These are phyloP conservation scores for Geosiphon pyriformis DNA, from an alignment of 192 early-diverging fungal genomes.

Conservation along the genomic window DNA sequence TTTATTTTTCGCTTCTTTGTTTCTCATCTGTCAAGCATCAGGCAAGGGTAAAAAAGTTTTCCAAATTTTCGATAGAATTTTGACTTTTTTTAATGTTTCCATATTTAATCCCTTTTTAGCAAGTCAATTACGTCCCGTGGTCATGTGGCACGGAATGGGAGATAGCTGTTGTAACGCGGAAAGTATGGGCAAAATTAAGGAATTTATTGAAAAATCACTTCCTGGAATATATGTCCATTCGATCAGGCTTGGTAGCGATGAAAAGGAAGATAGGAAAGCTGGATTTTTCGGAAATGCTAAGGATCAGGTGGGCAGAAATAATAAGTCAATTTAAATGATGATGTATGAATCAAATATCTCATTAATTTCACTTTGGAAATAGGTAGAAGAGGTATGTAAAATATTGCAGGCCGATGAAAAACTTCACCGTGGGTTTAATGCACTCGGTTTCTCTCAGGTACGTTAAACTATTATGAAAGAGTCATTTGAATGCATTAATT, in stretches of 20 bases:
- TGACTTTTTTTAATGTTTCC: too few relatives aligned
- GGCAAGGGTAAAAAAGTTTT: too few relatives aligned
- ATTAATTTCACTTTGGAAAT: not conserved
- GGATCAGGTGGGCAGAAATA: constrained; percentile 49
- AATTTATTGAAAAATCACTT: constrained; percentile 36
- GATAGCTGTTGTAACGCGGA: constrained; percentile 74
- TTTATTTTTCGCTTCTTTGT: too few relatives aligned
- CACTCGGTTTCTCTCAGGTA: constrained; percentile 88
- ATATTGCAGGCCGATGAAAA: constrained; percentile 52
- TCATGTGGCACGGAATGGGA: constrained; percentile 90
- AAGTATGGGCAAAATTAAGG: constrained; percentile 50
- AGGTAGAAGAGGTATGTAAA: constrained; percentile 73
- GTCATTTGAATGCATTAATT: too few relatives aligned
- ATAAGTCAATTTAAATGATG: not conserved
- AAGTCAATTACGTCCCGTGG: constrained; percentile 56
- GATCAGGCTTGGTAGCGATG: constrained; percentile 54
- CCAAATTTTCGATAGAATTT: too few relatives aligned
- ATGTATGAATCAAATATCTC: not conserved
- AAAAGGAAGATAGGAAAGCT: constrained; percentile 68
- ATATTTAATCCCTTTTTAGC: too few relatives aligned
- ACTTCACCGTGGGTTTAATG: constrained; percentile 76
- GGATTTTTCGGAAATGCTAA: constrained; percentile 87
- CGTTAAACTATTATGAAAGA: not conserved
- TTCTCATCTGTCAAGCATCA: too few relatives aligned
- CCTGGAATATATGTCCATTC: constrained; percentile 76